These are phyloP conservation scores for Fabrea salina DNA, from an alignment of 169 alveolate genomes.

Conservation along the genomic window DNA sequence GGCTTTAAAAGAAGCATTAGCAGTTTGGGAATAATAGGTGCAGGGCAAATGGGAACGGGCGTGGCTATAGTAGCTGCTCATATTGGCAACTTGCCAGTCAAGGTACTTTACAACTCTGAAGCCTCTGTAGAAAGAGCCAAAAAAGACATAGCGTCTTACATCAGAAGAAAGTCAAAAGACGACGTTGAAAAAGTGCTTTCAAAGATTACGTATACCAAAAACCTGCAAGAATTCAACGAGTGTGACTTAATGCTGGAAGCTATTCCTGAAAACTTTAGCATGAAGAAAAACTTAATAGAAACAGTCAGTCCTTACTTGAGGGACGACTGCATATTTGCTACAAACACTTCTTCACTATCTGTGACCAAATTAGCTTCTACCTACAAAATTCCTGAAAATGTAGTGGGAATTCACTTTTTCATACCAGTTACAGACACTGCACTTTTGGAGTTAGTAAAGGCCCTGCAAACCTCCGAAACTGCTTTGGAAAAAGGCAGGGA, in stretches of 20 bases:
- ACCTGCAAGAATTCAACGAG: constrained; percentile 41
- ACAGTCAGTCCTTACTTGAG: constrained; percentile 49
- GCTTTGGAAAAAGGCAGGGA: constrained; percentile 58
- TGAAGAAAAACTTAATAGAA: constrained; percentile 57
- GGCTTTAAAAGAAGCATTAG: constrained; percentile 14
- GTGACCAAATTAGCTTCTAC: constrained; percentile 83
- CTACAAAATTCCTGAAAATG: constrained; percentile 69
- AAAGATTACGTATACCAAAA: constrained; percentile 37
- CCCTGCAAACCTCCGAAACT: constrained; percentile 68
- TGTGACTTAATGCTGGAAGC: constrained; percentile 76
- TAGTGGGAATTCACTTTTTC: constrained; percentile 91
- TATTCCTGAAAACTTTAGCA: constrained; percentile 69
- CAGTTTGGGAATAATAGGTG: constrained; percentile 80
- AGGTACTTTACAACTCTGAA: constrained; percentile 59
- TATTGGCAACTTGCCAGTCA: constrained; percentile 49
- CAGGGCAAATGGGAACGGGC: constrained; percentile 91
- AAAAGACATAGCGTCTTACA: constrained; percentile 63
- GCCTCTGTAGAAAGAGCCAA: constrained; percentile 48
- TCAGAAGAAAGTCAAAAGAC: constrained; percentile 64
- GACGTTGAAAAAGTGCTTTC: constrained; percentile 42
- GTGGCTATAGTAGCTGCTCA: constrained; percentile 83
- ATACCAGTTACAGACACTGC: constrained; percentile 92
- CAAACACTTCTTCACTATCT: constrained; percentile 84
- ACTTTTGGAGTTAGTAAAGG: constrained; percentile 79
- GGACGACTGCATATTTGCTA: constrained; percentile 72